Conservation (phyloP, 805 yeast genomes). For the Kazachstania kunashirensis region DNA sequence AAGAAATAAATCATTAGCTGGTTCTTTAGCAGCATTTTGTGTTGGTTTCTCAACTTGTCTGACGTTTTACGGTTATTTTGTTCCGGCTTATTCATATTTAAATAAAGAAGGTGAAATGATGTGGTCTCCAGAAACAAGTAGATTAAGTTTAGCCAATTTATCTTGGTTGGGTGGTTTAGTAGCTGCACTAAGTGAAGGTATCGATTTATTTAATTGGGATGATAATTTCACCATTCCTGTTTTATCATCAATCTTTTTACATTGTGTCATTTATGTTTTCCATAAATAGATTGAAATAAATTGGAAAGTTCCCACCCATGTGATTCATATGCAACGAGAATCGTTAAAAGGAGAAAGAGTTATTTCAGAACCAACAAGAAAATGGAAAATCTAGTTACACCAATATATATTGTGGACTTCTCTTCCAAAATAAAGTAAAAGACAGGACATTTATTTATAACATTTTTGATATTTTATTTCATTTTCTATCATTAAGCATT, state of each 20-base stretch:
- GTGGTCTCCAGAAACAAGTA: constrained; percentile 58
- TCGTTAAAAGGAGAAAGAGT: no score
- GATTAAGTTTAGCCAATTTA: constrained; percentile 41
- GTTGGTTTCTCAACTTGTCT: constrained; percentile 62
- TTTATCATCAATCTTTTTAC: constrained; percentile 59
- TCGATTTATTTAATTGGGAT: constrained; percentile 68
- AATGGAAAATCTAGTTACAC: no score
- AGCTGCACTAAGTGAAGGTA: constrained; percentile 80
- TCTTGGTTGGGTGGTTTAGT: constrained; percentile 64
- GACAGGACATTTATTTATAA: no score
- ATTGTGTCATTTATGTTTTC: constrained; percentile 35
- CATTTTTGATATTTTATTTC: no score
- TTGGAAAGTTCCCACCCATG: no score
- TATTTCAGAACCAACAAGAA: no score
- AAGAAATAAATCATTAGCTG: constrained; percentile 76
- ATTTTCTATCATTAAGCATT: no score
- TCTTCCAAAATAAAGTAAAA: no score
- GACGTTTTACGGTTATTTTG: constrained; percentile 59
- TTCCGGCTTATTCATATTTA: constrained; percentile 51
- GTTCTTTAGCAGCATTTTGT: constrained; percentile 75
- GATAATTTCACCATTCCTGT: constrained; percentile 95
- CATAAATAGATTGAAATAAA: constrained; percentile 13
- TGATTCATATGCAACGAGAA: no score
- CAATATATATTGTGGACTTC: no score
- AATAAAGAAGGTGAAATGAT: constrained; percentile 48